Conservation (phyloP, 805 yeast species). For the Kregervanrija delftensis region DNA sequence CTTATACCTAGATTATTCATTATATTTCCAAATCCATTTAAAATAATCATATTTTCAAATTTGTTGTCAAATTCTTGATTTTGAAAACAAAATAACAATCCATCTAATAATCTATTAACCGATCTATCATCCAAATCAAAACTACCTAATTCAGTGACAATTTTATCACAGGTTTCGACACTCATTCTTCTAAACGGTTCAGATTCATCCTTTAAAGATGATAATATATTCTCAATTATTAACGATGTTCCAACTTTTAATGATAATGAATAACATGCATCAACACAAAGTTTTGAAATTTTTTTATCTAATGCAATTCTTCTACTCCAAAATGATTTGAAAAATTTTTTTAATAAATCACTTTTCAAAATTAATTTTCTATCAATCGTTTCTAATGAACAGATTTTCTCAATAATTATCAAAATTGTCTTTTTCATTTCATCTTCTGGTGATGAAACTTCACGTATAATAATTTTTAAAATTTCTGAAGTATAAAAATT, state of each 20-base stretch:
- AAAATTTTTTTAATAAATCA: slow-evolving; percentile 49
- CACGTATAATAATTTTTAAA: slow-evolving; percentile 58
- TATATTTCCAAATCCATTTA: slow-evolving; percentile 60
- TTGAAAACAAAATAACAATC: slow-evolving; percentile 72
- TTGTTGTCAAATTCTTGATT: slow-evolving; percentile 58
- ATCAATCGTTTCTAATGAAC: slow-evolving; percentile 52
- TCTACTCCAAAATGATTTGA: slow-evolving; percentile 74
- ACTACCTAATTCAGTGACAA: slow-evolving; percentile 44
- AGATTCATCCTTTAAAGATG: slow-evolving; percentile 69
- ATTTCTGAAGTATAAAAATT: slow-evolving; percentile 72
- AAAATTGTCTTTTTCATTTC: slow-evolving; percentile 77
- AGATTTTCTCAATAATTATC: slow-evolving; percentile 59
- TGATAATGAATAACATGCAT: slow-evolving; percentile 64
- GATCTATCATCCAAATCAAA: slow-evolving; percentile 55
- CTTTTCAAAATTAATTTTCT: slow-evolving; percentile 42
- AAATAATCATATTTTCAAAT: slow-evolving; percentile 28
- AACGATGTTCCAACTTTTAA: slow-evolving; percentile 58
- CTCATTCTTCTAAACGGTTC: slow-evolving; percentile 78
- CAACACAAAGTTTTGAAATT: slow-evolving; percentile 53
- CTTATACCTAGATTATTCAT: slow-evolving; percentile 56
- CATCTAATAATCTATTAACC: slow-evolving; percentile 68
- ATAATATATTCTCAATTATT: slow-evolving; percentile 50
- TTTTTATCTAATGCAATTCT: slow-evolving; percentile 66
- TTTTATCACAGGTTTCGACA: slow-evolving; percentile 57
- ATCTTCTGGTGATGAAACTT: slow-evolving; percentile 77